Conservation (phyloP, 805 yeast species). For the Candida loeiensis region DNA sequence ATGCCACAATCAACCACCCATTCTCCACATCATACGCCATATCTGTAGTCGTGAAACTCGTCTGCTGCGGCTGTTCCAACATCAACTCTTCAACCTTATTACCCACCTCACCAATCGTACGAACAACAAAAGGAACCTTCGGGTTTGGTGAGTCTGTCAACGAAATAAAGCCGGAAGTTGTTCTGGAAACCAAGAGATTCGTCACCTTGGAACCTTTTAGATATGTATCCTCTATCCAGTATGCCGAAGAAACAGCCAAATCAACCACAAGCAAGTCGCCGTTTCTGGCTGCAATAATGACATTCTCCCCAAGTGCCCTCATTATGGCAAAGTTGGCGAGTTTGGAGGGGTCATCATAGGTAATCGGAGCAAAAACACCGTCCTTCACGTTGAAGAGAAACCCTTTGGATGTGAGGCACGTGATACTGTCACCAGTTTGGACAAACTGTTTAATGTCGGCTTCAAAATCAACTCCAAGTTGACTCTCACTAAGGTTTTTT, state of each 20-base stretch:
- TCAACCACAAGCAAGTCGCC: constrained; percentile 45
- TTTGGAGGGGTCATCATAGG: constrained; percentile 8
- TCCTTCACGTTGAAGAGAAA: background rate
- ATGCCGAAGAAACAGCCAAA: constrained; percentile 20
- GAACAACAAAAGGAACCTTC: constrained; percentile 46
- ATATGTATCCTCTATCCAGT: constrained; percentile 22
- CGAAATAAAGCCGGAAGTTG: too few relatives aligned
- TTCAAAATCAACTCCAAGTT: background rate
- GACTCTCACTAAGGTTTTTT: background rate
- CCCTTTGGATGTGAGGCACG: background rate
- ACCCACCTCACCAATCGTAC: constrained; percentile 27
- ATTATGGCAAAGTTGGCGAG: constrained; percentile 42
- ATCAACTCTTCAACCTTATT: constrained; percentile 22
- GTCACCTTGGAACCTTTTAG: constrained; percentile 43
- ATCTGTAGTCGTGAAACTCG: constrained; percentile 57
- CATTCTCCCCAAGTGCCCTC: constrained; percentile 36
- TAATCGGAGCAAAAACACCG: background rate
- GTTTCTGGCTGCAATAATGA: constrained; percentile 24
- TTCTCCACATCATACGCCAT: constrained; percentile 38
- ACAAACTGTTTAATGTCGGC: background rate
- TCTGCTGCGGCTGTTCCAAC: constrained; percentile 40
- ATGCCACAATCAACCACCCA: constrained; percentile 56
- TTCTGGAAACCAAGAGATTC: constrained; percentile 46
- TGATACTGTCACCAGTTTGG: background rate
- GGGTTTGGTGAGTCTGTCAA: constrained; percentile 77